Evolutionary conservation across 768 basidiomycete species (phyloP).

Genomic region (Boletus eberwhitei): DNA sequence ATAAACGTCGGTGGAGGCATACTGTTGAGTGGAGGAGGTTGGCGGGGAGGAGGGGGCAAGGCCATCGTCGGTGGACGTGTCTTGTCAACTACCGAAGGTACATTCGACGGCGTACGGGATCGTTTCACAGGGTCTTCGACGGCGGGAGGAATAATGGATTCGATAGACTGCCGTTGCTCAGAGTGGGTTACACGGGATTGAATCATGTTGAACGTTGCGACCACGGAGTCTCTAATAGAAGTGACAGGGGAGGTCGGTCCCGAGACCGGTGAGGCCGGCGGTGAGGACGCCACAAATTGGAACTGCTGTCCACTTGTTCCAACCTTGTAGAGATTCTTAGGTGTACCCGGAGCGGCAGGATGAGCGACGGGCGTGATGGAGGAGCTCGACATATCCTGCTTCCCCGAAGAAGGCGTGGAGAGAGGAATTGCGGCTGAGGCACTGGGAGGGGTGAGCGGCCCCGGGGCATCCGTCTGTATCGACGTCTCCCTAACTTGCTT

Average conservation of each 20-base stretch:
- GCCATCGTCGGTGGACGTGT: conserved; percentile 83
- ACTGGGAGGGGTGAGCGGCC: conserved; percentile 32
- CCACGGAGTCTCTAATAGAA: conserved; percentile 49
- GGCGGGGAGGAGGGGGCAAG: conserved; percentile 73
- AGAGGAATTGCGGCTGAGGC: conserved; percentile 25
- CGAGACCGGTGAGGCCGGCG: conserved; percentile 26
- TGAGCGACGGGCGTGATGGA: conserved; percentile 34
- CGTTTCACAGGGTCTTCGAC: conserved; percentile 47
- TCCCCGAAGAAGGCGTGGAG: conserved; percentile 22
- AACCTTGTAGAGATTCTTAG: conserved; percentile 52
- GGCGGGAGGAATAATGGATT: conserved; percentile 58
- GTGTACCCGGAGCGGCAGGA: conserved; percentile 29
- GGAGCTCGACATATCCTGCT: conserved; percentile 26
- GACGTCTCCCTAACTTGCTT: conserved; percentile 73
- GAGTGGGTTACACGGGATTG: conserved; percentile 51
- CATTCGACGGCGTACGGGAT: conserved; percentile 61
- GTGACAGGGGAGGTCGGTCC: conserved; percentile 35
- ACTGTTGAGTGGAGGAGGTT: conserved; percentile 64
- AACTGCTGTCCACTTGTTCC: conserved; percentile 59
- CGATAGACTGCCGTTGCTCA: conserved; percentile 69
- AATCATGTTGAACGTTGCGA: conserved; percentile 40
- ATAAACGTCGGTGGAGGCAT: conserved; percentile 79
- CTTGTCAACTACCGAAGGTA: conserved; percentile 61
- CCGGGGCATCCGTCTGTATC: conserved; percentile 68
- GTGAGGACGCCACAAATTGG: conserved; percentile 54